phyloP scores from a whole-genome alignment of 176 grass and related monocot species.

The Zoysia pacifica region DNA sequence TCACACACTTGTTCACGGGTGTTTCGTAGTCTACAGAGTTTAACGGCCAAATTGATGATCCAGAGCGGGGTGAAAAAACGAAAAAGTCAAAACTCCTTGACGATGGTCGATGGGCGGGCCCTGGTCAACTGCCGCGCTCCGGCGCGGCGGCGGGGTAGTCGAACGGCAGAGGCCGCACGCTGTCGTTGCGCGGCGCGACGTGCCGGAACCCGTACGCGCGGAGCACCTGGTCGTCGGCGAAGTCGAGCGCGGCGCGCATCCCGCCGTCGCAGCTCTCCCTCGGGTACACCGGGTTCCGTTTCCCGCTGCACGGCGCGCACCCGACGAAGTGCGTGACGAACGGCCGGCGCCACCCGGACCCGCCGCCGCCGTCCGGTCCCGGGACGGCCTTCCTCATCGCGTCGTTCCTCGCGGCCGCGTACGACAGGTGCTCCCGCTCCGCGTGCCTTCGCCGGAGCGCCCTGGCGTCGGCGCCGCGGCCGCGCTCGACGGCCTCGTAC shows the following conservation, averaged over 20 bases:
- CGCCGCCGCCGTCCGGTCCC: conserved; percentile 25
- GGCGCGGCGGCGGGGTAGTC: conserved; percentile 36
- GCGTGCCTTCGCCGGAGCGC: conserved; percentile 66
- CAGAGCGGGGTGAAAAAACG: too few species aligned
- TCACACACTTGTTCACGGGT: too few species aligned
- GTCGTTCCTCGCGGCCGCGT: conserved; percentile 47
- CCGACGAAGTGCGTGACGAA: conserved; percentile 81
- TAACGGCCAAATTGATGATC: too few species aligned
- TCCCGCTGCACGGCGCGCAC: conserved; percentile 72
- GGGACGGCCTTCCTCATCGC: not conserved
- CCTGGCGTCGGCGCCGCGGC: too few species aligned
- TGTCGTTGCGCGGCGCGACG: conserved; percentile 36
- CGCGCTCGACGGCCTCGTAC: conserved; percentile 58
- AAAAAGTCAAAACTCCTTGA: too few species aligned
- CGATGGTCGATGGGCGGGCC: too few species aligned
- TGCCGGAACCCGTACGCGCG: conserved; percentile 72
- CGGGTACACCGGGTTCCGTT: conserved; percentile 57
- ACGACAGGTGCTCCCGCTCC: conserved; percentile 40
- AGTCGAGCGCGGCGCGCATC: conserved; percentile 70
- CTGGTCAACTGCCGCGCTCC: too few species aligned
- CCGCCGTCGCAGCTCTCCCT: conserved; percentile 59
- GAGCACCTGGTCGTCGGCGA: conserved; percentile 89
- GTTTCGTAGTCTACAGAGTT: too few species aligned
- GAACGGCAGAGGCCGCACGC: conserved; percentile 65
- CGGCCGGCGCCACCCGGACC: conserved; percentile 55